These are phyloP conservation scores for Diospyros kaki DNA, from an alignment of 148 eudicot genomes.

Conservation along the genomic window DNA sequence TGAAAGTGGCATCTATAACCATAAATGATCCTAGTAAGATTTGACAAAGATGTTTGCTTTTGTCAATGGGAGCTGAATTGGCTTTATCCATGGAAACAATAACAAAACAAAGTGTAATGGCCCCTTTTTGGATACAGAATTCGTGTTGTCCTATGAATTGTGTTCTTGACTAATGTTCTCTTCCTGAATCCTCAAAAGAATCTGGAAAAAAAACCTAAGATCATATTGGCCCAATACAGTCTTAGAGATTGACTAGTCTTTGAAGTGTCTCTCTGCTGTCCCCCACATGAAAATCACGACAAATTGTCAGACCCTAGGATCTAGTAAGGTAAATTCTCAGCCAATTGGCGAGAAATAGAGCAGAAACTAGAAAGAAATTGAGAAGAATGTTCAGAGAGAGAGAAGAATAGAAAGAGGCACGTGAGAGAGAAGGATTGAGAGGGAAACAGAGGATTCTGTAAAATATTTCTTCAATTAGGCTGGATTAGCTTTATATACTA, in stretches of 20 bases:
- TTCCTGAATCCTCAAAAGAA: neutral
- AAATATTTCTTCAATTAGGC: no score
- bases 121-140: neutral
- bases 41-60: neutral
- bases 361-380: no score
- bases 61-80: neutral
- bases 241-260: neutral
- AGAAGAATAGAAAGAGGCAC: no score
- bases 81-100: neutral
- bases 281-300: neutral
- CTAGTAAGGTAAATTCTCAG: no score
- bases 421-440: no score
- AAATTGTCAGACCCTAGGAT: neutral
- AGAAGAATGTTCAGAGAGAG: no score
- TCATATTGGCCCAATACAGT: neutral
- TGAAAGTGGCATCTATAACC: neutral
- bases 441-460: no score
- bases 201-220: neutral
- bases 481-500: no score
- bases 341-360: no score
- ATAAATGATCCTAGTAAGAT: neutral
- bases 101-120: neutral
- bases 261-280: neutral
- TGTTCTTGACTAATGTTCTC: neutral
- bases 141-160: neutral